Evolutionary conservation across 2,329 filamentous ascomycete genomes (phyloP), one percentile per base, ranked within the genome.

Genomic region (Diplocarpon mali): DNA sequence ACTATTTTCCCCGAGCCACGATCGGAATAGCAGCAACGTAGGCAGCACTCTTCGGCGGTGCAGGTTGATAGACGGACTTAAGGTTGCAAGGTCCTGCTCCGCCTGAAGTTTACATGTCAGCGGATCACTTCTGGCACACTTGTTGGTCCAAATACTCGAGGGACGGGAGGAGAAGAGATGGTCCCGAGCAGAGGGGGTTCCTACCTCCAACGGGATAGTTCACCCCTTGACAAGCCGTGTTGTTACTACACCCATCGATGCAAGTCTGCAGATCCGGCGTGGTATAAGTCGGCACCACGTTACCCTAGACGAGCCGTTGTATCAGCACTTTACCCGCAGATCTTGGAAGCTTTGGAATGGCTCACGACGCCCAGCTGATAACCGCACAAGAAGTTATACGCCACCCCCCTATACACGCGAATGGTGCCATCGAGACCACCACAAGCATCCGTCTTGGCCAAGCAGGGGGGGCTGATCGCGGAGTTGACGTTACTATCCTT

Each of bases 241-340:
- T 39, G n/a, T 39, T 29, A 20, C 37, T 39, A 10, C 37, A 39
- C 12, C 37, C 24, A 10, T 28, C 20, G 20, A 39, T 20, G 14
- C 37, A 39, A 30, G 37, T 39, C 28, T 39, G 37, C 5, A 39
- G 28, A 29, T 39, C 37, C n/a, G 37, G 37, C n/a, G 37, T 39
- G 12, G 7, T 28, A 14, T 28, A 39, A 2, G 37, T 39, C 9
- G 28, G 37, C 16, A 28, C 28, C n/a, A 39, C 37, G 24, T 39
- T 39, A 2, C 37, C 37, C 35, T 37, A 37, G 14, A 8, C 2
- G 7, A 24, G 9, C 15, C 2, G 30, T 32, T 17, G 17, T 9
- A 37, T 12, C 35, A 11, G 17, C 12, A 17, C 14, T 32, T 32
- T 9, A 9, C 9, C 5, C 30, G 17, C 14, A 17, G 15, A 7